Evolutionary conservation across 345 rosid species (phyloP).

Genomic region (Camelina sativa): DNA sequence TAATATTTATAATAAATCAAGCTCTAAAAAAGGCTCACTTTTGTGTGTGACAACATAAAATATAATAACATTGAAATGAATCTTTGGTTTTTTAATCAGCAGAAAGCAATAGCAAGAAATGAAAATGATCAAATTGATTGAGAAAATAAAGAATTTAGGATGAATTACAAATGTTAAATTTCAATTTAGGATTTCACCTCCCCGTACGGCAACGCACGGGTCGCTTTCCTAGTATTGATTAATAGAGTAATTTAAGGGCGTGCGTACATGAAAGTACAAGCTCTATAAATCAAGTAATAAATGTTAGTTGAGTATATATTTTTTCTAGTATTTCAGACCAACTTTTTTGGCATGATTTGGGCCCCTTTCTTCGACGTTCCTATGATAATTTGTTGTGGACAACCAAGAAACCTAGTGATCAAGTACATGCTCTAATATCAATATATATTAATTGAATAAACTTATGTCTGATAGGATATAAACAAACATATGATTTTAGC

Average conservation of each 20-base stretch:
- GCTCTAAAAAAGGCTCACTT: too few species aligned
- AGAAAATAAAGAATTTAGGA: too few species aligned
- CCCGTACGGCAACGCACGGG: too few species aligned
- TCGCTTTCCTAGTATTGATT: too few species aligned
- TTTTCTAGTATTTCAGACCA: conserved; percentile 3
- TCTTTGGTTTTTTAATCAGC: too few species aligned
- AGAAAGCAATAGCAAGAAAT: too few species aligned
- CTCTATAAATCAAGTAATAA: not conserved
- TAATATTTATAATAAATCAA: too few species aligned
- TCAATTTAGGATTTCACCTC: too few species aligned
- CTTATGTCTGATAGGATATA: not conserved
- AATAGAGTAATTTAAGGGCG: not conserved
- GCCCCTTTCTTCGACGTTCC: conserved; percentile 9
- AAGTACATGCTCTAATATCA: not conserved
- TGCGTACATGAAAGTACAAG: conserved; percentile 6
- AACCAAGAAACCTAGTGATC: conserved; percentile 7
- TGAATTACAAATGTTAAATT: too few species aligned
- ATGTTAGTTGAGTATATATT: conserved; percentile 14
- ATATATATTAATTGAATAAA: not conserved
- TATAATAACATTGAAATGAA: too few species aligned
- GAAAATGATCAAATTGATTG: too few species aligned
- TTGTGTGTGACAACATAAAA: too few species aligned
- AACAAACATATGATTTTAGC: not conserved
- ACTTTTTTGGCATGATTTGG: conserved; percentile 35
- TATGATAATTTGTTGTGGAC: conserved; percentile 17